Evolutionary conservation across 495 filamentous ascomycete species (phyloP), one percentile per base, ranked within the genome.

Genomic region (Penicillium alfredii): DNA sequence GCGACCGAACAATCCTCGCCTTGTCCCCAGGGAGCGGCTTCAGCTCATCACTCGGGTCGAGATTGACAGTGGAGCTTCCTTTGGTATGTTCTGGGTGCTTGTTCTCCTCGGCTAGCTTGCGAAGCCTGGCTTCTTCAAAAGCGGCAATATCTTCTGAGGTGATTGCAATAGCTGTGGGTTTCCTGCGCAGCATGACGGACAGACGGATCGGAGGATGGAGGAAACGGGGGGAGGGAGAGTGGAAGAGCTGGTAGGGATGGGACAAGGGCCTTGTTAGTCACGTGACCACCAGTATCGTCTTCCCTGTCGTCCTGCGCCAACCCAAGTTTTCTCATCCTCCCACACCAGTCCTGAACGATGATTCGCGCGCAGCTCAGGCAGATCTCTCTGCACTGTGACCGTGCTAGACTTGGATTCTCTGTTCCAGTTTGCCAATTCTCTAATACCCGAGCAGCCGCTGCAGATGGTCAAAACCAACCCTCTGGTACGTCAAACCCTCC

Each of bases 101-200:
- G 22, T 51, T 60, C 36, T 65, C 44, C 13, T 48, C 42, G 21
- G 48, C 41, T 16, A 53, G 23, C 31, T 59, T 62, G 45, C 52
- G 61, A 31, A 57, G 47, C 35, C 62, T 61, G 11, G 58, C 47
- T 36, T 90, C 83, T 63, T 88, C 85, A 60, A 86, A 89, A 27
- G 76, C 69, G 16, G 79, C 72, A 24, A 92, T 60, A 53, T 93
- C 86, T 60, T 90, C 85, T 7, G 79, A 67, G 0, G 86, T 90
- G 23, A 93, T 70, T 34, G 76, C 72, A 44, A 93, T 84, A 17
- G 78, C 71, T 4, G 86, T 93, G 2, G 85, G 81, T 30, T 82
- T 80, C 22, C 86, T 80, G 51, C 86, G 86, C 39, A 93, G 80
- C 86, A 93, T 93, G 11, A 47, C 19, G 26, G 7, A 20, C 13